Conservation (phyloP, 371 early-diverging fungal species). For the Vittaforma corneae region DNA sequence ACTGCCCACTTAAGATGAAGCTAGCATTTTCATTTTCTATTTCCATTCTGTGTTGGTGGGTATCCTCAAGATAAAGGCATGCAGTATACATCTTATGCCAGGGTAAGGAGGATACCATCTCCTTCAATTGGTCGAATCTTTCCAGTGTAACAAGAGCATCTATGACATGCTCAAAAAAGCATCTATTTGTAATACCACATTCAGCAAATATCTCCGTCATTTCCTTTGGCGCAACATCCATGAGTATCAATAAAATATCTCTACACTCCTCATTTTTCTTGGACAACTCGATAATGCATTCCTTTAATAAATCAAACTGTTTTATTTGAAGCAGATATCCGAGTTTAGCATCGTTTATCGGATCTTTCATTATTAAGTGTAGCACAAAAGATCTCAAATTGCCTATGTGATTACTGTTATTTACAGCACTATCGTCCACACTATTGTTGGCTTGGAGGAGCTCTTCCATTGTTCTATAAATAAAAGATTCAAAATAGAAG, state of each 20-base stretch:
- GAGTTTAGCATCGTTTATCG: constrained; percentile 5
- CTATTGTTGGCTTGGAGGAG: neutral
- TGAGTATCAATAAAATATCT: neutral
- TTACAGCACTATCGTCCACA: neutral
- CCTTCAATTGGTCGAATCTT: constrained; percentile 4
- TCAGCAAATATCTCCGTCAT: neutral
- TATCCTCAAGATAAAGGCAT: constrained; percentile 28
- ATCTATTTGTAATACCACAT: neutral
- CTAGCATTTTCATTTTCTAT: constrained; percentile 11
- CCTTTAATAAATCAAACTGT: constrained; percentile 16
- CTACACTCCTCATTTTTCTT: neutral
- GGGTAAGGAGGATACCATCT: constrained; percentile 1
- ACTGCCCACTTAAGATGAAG: constrained; percentile 21
- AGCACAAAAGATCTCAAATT: constrained; percentile 18
- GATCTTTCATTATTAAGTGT: constrained; percentile 6
- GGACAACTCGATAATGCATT: neutral
- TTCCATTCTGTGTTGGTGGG: constrained; percentile 5
- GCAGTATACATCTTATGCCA: constrained; percentile 18
- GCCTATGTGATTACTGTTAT: neutral
- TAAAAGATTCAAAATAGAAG: constrained; percentile 25
- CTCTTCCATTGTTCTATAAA: constrained; percentile 27
- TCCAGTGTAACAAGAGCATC: constrained; percentile 25
- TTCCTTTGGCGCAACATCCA: neutral
- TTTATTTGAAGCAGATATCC: constrained; percentile 33
- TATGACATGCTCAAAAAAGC: constrained; percentile 13